Evolutionary conservation across 352 stramenopile genomes (phyloP).

Genomic region (Halophytophthora batemanensis): DNA sequence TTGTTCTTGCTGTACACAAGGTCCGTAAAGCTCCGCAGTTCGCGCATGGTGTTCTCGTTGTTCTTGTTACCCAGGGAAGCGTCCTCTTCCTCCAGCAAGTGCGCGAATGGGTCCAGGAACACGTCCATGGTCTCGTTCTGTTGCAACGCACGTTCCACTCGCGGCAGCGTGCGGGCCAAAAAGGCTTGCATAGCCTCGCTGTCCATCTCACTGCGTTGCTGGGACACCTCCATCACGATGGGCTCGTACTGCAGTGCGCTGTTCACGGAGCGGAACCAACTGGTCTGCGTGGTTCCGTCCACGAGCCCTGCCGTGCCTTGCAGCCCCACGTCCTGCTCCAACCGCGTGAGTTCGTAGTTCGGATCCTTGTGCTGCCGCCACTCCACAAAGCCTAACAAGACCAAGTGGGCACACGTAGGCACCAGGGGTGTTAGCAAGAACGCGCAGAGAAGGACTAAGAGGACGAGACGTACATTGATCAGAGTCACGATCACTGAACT

Average conservation of each 20-base stretch:
- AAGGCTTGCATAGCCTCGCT: constrained; percentile 68
- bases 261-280: constrained; percentile 83
- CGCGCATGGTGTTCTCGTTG: constrained; percentile 88
- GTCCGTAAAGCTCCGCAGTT: constrained; percentile 92
- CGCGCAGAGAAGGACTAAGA: too few species aligned
- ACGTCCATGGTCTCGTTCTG: constrained; percentile 87
- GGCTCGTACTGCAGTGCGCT: constrained; percentile 80
- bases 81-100: constrained; percentile 67
- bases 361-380: constrained; percentile 83
- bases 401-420: too few species aligned
- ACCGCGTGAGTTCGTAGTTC: constrained; percentile 72
- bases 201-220: constrained; percentile 57
- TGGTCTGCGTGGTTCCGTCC: constrained; percentile 71
- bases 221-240: constrained; percentile 43
- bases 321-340: constrained; percentile 77
- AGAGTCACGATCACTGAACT: constrained; percentile 78
- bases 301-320: constrained; percentile 71
- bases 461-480: constrained; percentile 59
- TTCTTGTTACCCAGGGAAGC: constrained; percentile 59
- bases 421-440: too few species aligned
- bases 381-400: constrained; percentile 67
- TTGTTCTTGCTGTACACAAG: constrained; percentile 94
- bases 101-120: constrained; percentile 76
- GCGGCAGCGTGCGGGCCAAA: constrained; percentile 56
- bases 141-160: constrained; percentile 73